These are phyloP conservation scores for Cyclotella cryptica DNA, from an alignment of 108 stramenopile species.

Conservation along the genomic window DNA sequence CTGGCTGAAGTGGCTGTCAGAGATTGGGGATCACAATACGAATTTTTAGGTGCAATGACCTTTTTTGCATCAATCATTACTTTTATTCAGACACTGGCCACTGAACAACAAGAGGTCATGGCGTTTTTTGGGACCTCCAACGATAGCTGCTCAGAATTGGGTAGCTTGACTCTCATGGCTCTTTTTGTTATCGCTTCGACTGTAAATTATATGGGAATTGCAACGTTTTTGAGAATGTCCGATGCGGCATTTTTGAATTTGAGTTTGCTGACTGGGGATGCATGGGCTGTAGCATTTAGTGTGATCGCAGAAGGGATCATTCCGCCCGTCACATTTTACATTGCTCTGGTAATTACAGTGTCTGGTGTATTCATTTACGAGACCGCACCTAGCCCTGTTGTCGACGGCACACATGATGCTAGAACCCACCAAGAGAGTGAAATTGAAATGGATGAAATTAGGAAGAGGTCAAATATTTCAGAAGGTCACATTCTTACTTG, in stretches of 20 bases:
- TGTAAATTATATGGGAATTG: conserved; percentile 65
- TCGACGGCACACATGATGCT: conserved; percentile 16
- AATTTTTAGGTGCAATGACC: conserved; percentile 91
- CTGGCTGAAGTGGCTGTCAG: conserved; percentile 77
- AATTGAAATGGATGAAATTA: conserved; percentile 34
- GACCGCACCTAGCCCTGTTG: conserved; percentile 73
- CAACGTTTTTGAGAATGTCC: conserved; percentile 72
- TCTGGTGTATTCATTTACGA: conserved; percentile 92
- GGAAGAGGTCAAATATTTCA: background rate
- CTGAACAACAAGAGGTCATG: conserved; percentile 71
- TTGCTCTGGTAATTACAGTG: conserved; percentile 80
- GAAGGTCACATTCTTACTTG: conserved; percentile 23
- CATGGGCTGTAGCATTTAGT: conserved; percentile 91
- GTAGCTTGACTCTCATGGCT: conserved; percentile 47
- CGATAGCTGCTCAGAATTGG: conserved; percentile 45
- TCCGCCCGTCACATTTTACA: conserved; percentile 82
- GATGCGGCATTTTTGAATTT: conserved; percentile 84
- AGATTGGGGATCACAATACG: conserved; percentile 56
- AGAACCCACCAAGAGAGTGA: conserved; percentile 1
- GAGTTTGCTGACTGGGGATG: conserved; percentile 94
- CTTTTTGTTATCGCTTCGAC: conserved; percentile 62
- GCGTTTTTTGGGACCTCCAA: conserved; percentile 44
- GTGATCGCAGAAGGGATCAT: conserved; percentile 79
- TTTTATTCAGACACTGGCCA: conserved; percentile 61
- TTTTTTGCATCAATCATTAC: conserved; percentile 80